Base-by-base conservation (phyloP, 139 green algal genomes). In the Coccomyxa sp. region DNA sequence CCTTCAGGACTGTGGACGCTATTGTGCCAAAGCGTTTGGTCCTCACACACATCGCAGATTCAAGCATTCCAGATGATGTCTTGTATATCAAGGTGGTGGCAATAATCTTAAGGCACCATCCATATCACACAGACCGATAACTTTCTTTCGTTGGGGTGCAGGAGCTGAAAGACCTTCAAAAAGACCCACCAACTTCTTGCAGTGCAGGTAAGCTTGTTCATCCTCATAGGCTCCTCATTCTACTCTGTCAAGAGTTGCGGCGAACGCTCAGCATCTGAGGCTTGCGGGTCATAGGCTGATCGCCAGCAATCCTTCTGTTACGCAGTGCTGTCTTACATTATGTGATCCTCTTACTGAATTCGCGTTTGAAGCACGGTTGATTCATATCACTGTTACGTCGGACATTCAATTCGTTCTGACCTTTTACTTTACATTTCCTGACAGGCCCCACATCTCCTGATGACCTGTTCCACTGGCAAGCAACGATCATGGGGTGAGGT, bases 381-480 rank as follows among this genome's bases (percentile, higher is more conserved):
- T 51, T 51, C 38, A 51, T 51, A 51, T 51, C 38, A 51, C 38
- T 51, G 38, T 51, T 3, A 51, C 38, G 38, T 51, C 38, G 38
- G 7, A 11, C 38, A 51, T 51, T 51, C 7, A 9, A 13, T 74
- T 3, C 9, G 21, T 27, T 74, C 66, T 30, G 21, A 74, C 21
- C 21, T 23, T 74, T 74, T 3, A 74, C 23, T 27, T n/a, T 30
- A 30, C 66, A 12, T 32, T 31, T 25, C 14, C 18, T 0, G 59
- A 74, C 81, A 87, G 84, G 84, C 3, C 84, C 84, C 27, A 92
- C 91, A 10, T 91, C 88, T 17, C 88, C 90, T 14, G 95, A 98
- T 86, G 95, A 98, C 81, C 88, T 98, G 11, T 98, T 98, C 79
- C 95, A 98, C 86, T 98, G 95, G 95, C 93, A 96, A 86, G 92